Conservation (phyloP, 2,329 filamentous ascomycete genomes). For the Teratosphaeria epicoccoides region DNA sequence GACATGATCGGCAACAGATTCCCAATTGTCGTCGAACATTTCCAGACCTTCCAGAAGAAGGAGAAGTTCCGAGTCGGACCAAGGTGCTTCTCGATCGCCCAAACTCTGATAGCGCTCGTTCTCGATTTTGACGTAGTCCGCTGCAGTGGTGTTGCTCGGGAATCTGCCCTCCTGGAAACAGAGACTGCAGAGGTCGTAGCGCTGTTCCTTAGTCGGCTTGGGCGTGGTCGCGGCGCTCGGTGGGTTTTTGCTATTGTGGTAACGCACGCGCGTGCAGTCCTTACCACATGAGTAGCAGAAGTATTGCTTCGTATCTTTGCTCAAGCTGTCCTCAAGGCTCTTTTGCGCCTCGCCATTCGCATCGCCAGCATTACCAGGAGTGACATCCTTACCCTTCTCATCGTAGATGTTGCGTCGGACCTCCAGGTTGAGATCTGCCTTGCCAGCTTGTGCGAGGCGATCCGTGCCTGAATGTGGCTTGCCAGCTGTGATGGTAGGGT, state of each 20-base stretch:
- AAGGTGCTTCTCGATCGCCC: slow-evolving; percentile 75
- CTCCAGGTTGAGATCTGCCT: slow-evolving; percentile 81
- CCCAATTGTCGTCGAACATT: slow-evolving; percentile 92
- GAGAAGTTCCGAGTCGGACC: slow-evolving; percentile 85
- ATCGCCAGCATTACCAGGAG: slow-evolving; percentile 33
- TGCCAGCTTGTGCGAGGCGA: slow-evolving; percentile 55
- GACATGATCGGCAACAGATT: slow-evolving; percentile 82
- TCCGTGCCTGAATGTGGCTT: slow-evolving; percentile 61
- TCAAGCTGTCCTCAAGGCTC: slow-evolving; percentile 49
- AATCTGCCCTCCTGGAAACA: slow-evolving; percentile 81
- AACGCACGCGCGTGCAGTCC: slow-evolving; percentile 67
- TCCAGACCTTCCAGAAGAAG: slow-evolving; percentile 83
- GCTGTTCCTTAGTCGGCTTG: slow-evolving; percentile 49
- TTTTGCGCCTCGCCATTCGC: slow-evolving; percentile 44
- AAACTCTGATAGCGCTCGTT: slow-evolving; percentile 71
- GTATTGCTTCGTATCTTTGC: slow-evolving; percentile 52
- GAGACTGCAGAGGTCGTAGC: slow-evolving; percentile 82
- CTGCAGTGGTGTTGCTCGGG: slow-evolving; percentile 64
- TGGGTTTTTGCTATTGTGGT: slow-evolving; percentile 56
- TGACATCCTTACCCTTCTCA: slow-evolving; percentile 74
- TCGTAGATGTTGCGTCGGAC: slow-evolving; percentile 94
- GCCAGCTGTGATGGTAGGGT: slow-evolving; percentile 50
- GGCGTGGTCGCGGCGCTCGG: slow-evolving; percentile 33
- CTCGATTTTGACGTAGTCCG: slow-evolving; percentile 80
- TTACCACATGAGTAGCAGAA: slow-evolving; percentile 87